These are phyloP conservation scores for Fusarium tanahbumbuense DNA, from an alignment of 2,329 filamentous ascomycete species.

Conservation along the genomic window DNA sequence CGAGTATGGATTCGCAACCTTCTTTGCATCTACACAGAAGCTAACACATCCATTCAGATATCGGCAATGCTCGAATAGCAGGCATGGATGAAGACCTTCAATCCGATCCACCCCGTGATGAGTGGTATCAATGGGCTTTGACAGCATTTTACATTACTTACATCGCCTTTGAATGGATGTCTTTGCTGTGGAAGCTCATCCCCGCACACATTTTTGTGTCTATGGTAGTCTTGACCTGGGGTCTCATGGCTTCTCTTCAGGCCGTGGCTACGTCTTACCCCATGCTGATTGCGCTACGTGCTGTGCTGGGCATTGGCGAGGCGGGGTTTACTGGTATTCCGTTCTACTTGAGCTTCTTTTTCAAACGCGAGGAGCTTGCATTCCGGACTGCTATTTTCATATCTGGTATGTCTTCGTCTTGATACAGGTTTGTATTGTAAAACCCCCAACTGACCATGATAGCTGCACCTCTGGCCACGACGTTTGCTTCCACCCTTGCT, in stretches of 20 bases:
- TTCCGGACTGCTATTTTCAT: constrained; percentile 89
- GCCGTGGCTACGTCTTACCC: constrained; percentile 72
- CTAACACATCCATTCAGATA: constrained; percentile 56
- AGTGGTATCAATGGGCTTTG: constrained; percentile 71
- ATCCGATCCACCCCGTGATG: constrained; percentile 56
- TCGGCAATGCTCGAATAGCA: constrained; percentile 72
- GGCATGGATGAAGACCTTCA: constrained; percentile 72
- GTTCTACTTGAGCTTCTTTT: constrained; percentile 74
- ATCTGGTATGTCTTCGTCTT: constrained; percentile 62
- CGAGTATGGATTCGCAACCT: constrained; percentile 67
- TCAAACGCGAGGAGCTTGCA: constrained; percentile 77
- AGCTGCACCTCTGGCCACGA: constrained; percentile 83
- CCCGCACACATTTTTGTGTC: constrained; percentile 71
- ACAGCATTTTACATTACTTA: constrained; percentile 72
- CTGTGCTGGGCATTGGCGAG: constrained; percentile 71
- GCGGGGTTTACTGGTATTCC: constrained; percentile 74
- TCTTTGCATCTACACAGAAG: no score
- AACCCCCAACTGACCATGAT: constrained; percentile 58
- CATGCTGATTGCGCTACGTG: constrained; percentile 65
- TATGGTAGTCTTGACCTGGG: constrained; percentile 80
- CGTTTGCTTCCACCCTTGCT: constrained; percentile 80
- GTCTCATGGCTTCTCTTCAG: constrained; percentile 80
- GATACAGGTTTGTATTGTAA: constrained; percentile 36
- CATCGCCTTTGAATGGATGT: constrained; percentile 74
- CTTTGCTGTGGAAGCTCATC: constrained; percentile 68